A percentile compares a stretch with the other conserved stretches of the same genome.
These are phyloP conservation scores for Hyphopichia wangnamkhiaoensis DNA, from an alignment of 1,139 yeast species.

Conservation along the genomic window DNA sequence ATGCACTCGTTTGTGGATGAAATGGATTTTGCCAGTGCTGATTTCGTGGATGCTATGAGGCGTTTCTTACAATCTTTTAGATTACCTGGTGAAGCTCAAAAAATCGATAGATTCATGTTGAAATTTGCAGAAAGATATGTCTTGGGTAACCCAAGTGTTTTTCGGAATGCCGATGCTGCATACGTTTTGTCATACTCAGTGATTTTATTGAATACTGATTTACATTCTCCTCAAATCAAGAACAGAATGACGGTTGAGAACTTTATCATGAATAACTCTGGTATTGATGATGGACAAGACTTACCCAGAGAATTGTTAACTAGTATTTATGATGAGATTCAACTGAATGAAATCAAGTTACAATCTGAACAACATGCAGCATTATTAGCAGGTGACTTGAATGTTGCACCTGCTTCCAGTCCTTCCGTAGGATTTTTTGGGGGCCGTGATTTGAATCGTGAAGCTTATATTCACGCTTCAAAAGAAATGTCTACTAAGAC, in stretches of 20 bases:
- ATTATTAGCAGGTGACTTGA: constrained; percentile 63
- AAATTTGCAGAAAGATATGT: constrained; percentile 93
- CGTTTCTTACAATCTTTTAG: constrained; percentile 83
- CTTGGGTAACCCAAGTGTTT: constrained; percentile 80
- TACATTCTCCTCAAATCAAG: constrained; percentile 84
- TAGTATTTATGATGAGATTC: constrained; percentile 75
- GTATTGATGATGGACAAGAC: constrained; percentile 91
- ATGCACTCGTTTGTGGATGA: constrained; percentile 95
- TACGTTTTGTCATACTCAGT: constrained; percentile 91
- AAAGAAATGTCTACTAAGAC: constrained; percentile 89
- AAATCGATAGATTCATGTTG: constrained; percentile 93
- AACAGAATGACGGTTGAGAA: constrained; percentile 86
- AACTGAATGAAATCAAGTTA: constrained; percentile 79
- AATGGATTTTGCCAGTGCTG: constrained; percentile 70
- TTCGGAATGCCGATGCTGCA: constrained; percentile 92
- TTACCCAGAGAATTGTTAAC: constrained; percentile 73
- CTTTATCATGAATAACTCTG: constrained; percentile 81
- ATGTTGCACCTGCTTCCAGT: constrained; percentile 29
- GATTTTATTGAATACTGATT: constrained; percentile 90
- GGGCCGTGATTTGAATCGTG: constrained; percentile 73
- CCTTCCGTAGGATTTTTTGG: constrained; percentile 67
- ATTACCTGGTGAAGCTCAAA: constrained; percentile 97
- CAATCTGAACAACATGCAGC: constrained; percentile 96
- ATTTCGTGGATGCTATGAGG: constrained; percentile 86
- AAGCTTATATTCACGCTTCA: constrained; percentile 90